These are phyloP conservation scores for Shiraia sp. DNA, from an alignment of 2,329 filamentous ascomycete species.

Conservation along the genomic window DNA sequence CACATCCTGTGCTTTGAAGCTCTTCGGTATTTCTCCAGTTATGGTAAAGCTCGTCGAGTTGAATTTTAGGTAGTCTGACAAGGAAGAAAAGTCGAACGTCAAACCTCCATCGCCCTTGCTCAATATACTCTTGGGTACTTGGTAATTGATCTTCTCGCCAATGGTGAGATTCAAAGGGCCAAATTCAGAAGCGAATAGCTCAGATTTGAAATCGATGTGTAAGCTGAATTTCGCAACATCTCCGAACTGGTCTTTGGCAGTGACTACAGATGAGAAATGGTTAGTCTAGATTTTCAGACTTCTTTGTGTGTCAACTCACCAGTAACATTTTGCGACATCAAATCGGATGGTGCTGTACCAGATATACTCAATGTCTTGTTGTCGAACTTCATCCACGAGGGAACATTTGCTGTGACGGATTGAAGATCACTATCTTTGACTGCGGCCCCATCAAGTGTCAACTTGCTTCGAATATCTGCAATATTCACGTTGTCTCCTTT, in stretches of 20 bases:
- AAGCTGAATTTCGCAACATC: slow-evolving; percentile 64
- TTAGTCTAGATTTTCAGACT: too few relatives aligned
- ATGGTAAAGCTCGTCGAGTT: slow-evolving; percentile 50
- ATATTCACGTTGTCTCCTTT: slow-evolving; percentile 39
- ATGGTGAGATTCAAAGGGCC: slow-evolving; percentile 53
- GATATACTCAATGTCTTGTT: slow-evolving; percentile 62
- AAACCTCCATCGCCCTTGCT: slow-evolving; percentile 46
- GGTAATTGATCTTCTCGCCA: slow-evolving; percentile 55
- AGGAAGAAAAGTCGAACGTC: slow-evolving; percentile 49
- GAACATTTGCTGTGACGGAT: slow-evolving; percentile 59
- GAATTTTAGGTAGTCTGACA: slow-evolving; percentile 56
- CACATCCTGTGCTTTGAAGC: slow-evolving; percentile 44
- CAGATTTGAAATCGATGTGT: slow-evolving; percentile 45
- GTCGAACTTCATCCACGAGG: slow-evolving; percentile 73
- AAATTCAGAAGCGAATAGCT: slow-evolving; percentile 51
- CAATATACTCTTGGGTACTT: slow-evolving; percentile 51
- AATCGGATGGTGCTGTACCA: slow-evolving; percentile 66
- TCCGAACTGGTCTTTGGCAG: slow-evolving; percentile 61
- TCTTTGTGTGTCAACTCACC: too few relatives aligned
- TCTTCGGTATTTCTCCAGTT: slow-evolving; percentile 53
- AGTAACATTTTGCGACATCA: slow-evolving; percentile 64
- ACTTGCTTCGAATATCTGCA: slow-evolving; percentile 30
- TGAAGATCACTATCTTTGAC: slow-evolving; percentile 56
- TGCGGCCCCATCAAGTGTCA: slow-evolving; percentile 44
- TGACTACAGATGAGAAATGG: slow-evolving; percentile 42